Conservation (phyloP, 768 basidiomycete genomes). For the Neoboletus magnificus region DNA sequence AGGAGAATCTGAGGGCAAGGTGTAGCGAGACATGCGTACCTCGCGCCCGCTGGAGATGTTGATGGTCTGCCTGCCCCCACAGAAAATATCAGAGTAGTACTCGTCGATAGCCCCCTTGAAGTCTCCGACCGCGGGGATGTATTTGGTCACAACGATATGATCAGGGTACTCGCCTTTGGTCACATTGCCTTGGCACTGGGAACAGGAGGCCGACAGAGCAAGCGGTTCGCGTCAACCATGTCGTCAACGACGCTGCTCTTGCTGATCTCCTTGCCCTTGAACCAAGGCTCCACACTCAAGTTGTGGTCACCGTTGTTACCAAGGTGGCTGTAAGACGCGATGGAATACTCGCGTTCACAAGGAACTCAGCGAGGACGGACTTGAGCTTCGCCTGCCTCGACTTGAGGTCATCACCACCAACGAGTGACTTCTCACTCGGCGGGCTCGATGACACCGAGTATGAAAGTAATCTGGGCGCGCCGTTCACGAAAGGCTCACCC, state of each 20-base stretch:
- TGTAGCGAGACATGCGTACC: conserved; percentile 37
- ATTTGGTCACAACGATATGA: conserved; percentile 96
- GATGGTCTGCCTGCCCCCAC: conserved; percentile 90
- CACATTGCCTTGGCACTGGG: conserved; percentile 48
- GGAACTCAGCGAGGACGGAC: conserved; percentile 95
- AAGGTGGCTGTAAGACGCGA: conserved; percentile 97
- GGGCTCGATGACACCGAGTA: conserved; percentile 90
- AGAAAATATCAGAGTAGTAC: conserved; percentile 98
- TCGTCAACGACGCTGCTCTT: conserved; percentile 98
- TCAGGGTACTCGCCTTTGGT: conserved; percentile 96
- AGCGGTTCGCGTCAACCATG: conserved; percentile 89
- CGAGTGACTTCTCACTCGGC: conserved; percentile 94
- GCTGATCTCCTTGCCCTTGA: conserved; percentile 98
- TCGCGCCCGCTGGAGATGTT: conserved; percentile 99
- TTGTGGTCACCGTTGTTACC: conserved; percentile 98
- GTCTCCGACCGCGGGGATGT: conserved; percentile 94
- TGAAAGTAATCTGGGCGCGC: conserved; percentile 99
- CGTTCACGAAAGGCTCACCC: conserved; percentile 93
- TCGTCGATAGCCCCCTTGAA: conserved; percentile 99
- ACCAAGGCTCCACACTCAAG: conserved; percentile 85
- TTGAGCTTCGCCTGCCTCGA: conserved; percentile 98
- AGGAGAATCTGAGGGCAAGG: not conserved
- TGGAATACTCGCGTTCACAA: conserved; percentile 98
- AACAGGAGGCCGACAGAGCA: conserved; percentile 84
- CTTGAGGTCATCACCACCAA: conserved; percentile 97